Base-by-base conservation (phyloP, 148 eudicot species). In the Rhododendron mucronatum region DNA sequence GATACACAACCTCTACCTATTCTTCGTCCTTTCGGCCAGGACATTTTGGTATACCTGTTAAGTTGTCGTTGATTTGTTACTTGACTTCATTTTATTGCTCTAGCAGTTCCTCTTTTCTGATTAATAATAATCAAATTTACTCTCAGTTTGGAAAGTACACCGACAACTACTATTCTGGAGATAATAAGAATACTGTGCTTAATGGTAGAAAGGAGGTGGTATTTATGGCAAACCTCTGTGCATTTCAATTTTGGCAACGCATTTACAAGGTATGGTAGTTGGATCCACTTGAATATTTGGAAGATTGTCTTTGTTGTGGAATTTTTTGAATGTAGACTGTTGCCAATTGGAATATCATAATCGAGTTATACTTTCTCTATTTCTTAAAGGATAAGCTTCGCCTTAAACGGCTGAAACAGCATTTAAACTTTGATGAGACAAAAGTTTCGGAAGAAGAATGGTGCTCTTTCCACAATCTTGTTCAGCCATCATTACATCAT, bases 201-300 rank as follows among this genome's bases (percentile, higher is more conserved):
- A 87, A 86, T 83, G 98, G 94, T 84, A 93, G 86, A 85, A 95
- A 92, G 89, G 99, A 94, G 89, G 90, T 92, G 84, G 39, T 75
- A 83, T 88, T 87, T 69, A 88, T 96, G 92, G 94, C 91, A 48
- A 94, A 93, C 92, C 87, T 96, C 13, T 90, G 94, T 74, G 98
- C 96, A 69, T 96, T 89, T 91, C 94, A 93, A 86, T 96, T 96
- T 86, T 96, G 99, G 99, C 96, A 95, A 89, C 94, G 93, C 28
- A 88, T 88, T 50, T 95, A 87, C 86, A 93, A 92, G 98, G 99
- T 94, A 90, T 14, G 79, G 79, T 75, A 16, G 79, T 75, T 75
- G 79, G 4, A 39, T 75, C n/a, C 23, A 7, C 44, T 74, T 74
- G 78, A 74, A 74, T 74, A 33, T 35, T 23, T 74, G n/a, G n/a